A percentile compares a stretch with the other conserved stretches of the same genome.
Conservation (phyloP, 1,284 basidiomycete species). For the Tetrapyrgos nigripes region DNA sequence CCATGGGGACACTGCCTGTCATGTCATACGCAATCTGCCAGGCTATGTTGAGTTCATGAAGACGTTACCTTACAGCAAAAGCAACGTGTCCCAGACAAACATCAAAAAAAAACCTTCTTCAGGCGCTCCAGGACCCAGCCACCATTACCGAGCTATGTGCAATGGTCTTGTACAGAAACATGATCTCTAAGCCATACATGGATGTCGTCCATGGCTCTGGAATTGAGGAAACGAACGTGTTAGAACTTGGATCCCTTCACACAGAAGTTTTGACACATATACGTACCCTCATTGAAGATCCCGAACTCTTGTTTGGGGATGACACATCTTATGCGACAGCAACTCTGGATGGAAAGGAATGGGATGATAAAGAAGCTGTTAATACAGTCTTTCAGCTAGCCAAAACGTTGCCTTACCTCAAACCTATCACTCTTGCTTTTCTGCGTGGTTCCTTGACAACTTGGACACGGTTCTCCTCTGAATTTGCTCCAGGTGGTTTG, state of each 20-base stretch:
- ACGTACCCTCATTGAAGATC: slow-evolving; percentile 9
- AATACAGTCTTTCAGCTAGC: too few species aligned
- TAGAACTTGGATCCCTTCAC: slow-evolving; percentile 18
- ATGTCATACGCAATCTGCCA: background rate
- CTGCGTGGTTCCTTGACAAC: slow-evolving; percentile 6
- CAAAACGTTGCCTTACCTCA: too few species aligned
- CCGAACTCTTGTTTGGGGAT: too few species aligned
- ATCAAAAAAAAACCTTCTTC: too few species aligned
- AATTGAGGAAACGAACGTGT: background rate
- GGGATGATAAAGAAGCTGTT: too few species aligned
- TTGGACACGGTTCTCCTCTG: slow-evolving; percentile 25
- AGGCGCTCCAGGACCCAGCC: too few species aligned
- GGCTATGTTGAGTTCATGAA: slow-evolving; percentile 23
- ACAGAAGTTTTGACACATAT: slow-evolving; percentile 10
- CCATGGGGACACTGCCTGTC: slow-evolving; percentile 4
- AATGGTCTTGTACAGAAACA: too few species aligned
- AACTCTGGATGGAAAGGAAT: slow-evolving; percentile 10
- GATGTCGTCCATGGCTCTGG: background rate
- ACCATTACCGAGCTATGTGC: too few species aligned
- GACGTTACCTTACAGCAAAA: slow-evolving; percentile 20
- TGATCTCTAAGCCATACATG: slow-evolving; percentile 25
- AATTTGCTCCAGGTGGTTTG: too few species aligned
- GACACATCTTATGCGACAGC: background rate
- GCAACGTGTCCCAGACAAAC: too few species aligned
- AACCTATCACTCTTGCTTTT: slow-evolving; percentile 17